A percentile compares a stretch with the other conserved stretches of the same genome.
phyloP scores from a whole-genome alignment of 371 early-diverging fungal genomes.

The Synchytrium microbalum region DNA sequence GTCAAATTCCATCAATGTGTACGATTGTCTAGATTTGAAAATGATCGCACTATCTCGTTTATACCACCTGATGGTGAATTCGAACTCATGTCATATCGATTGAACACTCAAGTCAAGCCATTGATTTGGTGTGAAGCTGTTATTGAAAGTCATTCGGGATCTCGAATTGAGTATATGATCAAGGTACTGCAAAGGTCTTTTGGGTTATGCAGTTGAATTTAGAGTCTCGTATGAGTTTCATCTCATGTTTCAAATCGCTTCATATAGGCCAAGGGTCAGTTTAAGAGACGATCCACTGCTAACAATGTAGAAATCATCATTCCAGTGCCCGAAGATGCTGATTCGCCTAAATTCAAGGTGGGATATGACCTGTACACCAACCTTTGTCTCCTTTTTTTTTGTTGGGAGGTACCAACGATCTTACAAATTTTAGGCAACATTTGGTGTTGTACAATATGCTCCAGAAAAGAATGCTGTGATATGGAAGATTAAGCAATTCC shows the following conservation, averaged over 20 bases:
- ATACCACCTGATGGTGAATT: slow-evolving; percentile 99
- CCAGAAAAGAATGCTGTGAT: slow-evolving; percentile 90
- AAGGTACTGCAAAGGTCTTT: slow-evolving; percentile 42
- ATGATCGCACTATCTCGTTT: slow-evolving; percentile 95
- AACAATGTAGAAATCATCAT: slow-evolving; percentile 96
- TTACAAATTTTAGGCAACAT: slow-evolving; percentile 47
- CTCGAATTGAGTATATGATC: slow-evolving; percentile 91
- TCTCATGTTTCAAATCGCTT: neutral
- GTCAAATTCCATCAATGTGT: slow-evolving; percentile 99
- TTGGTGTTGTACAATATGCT: slow-evolving; percentile 85
- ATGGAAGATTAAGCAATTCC: slow-evolving; percentile 98
- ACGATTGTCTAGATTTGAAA: slow-evolving; percentile 88
- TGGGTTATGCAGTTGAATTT: neutral
- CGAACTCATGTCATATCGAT: slow-evolving; percentile 97
- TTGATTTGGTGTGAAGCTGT: slow-evolving; percentile 93
- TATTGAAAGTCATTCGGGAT: slow-evolving; percentile 85
- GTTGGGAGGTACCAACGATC: neutral
- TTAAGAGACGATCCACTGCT: slow-evolving; percentile 92
- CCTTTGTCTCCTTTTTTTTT: slow-evolving; percentile 6
- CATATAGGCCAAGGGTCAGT: slow-evolving; percentile 83
- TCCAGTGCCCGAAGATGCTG: slow-evolving; percentile 96
- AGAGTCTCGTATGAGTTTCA: neutral
- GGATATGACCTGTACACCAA: neutral
- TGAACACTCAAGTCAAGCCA: slow-evolving; percentile 93
- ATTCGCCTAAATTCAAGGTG: slow-evolving; percentile 93